These are phyloP conservation scores for Nicotiana noctiflora DNA, from an alignment of 257 asterid species.

Conservation along the genomic window DNA sequence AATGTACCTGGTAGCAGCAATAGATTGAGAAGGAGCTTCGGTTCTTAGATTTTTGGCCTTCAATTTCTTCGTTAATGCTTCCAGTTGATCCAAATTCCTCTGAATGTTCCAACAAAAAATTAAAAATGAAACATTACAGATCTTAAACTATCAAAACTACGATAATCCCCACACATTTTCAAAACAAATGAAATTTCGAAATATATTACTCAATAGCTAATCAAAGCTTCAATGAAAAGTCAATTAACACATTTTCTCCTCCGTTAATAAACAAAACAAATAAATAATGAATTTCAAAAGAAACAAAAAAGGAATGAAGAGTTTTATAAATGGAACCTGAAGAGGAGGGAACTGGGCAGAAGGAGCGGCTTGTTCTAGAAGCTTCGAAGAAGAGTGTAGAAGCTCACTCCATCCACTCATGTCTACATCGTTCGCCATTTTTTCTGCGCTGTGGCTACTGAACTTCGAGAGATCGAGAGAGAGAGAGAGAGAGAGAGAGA, in stretches of 20 bases:
- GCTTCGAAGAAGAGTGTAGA: constrained; percentile 95
- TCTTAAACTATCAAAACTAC: not conserved
- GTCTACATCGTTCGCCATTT: constrained; percentile 73
- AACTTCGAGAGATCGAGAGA: not conserved
- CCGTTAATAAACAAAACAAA: too few species aligned
- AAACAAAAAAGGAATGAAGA: too few species aligned
- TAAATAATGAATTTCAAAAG: too few species aligned
- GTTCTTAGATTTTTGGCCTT: constrained; percentile 79
- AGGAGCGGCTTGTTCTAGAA: constrained; percentile 96
- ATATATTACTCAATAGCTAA: too few species aligned
- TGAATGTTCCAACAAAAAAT: constrained; percentile 9
- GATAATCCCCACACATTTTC: not conserved
- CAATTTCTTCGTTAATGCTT: constrained; percentile 88
- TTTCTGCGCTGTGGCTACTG: not conserved
- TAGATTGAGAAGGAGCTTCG: constrained; percentile 94
- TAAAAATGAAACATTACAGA: not conserved
- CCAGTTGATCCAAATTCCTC: constrained; percentile 98
- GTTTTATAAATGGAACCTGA: constrained; percentile 43
- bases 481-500: too few species aligned
- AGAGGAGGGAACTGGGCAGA: constrained; percentile 96
- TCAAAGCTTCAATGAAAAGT: not conserved
- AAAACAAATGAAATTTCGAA: too few species aligned
- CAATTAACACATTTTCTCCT: not conserved
- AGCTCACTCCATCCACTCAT: constrained; percentile 94
- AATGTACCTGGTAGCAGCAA: constrained; percentile 80